Evolutionary conservation across 306 rosid genomes (phyloP).

Genomic region (Casuarina glauca): DNA sequence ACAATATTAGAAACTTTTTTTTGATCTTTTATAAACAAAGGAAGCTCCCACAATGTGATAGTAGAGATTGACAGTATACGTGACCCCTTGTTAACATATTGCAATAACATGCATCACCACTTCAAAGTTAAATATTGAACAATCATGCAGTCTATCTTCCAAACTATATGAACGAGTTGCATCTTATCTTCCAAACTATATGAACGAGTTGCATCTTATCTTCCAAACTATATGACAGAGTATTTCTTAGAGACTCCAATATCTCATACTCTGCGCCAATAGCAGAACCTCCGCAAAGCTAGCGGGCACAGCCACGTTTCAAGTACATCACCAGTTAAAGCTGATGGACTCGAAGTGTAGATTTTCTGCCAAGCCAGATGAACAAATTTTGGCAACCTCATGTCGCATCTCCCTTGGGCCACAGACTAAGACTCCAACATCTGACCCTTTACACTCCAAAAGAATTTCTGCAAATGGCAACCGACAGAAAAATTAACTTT

Average conservation of each 20-base stretch:
- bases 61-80: too few relatives aligned
- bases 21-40: too few relatives aligned
- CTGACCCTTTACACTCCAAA: constrained; percentile 38
- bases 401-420: constrained; percentile 56
- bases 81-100: too few relatives aligned
- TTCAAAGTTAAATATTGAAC: too few relatives aligned
- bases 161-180: background rate
- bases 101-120: too few relatives aligned
- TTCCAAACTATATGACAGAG: background rate
- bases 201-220: background rate
- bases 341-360: constrained; percentile 55
- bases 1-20: too few relatives aligned
- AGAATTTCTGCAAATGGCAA: constrained; percentile 36
- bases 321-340: constrained; percentile 38
- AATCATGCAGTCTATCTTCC: too few relatives aligned
- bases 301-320: background rate
- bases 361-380: constrained; percentile 39
- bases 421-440: constrained; percentile 49
- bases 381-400: constrained; percentile 51
- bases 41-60: background rate
- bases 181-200: background rate
- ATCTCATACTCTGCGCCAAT: background rate
- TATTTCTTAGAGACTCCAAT: background rate
- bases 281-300: background rate
- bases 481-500: background rate